phyloP scores from a whole-genome alignment of 2,329 filamentous ascomycete species.

The Pestalotiopsis sp. region DNA sequence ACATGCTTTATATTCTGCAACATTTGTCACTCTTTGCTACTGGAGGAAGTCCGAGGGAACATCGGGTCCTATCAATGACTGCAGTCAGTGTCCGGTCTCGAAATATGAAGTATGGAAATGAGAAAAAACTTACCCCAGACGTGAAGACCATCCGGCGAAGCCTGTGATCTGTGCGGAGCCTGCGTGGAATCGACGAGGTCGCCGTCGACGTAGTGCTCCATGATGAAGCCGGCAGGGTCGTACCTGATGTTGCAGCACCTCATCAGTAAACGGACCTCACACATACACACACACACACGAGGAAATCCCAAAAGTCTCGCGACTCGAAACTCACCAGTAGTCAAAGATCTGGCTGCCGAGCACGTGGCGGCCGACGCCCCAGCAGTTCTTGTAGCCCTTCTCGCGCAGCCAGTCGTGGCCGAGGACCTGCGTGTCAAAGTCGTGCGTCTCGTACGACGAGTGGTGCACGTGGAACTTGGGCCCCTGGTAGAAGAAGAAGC shows the following conservation, averaged over 20 bases:
- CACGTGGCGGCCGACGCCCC: constrained; percentile 73
- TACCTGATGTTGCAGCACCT: constrained; percentile 43
- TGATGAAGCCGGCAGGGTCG: constrained; percentile 63
- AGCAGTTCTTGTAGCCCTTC: constrained; percentile 66
- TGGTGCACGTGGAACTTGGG: constrained; percentile 63
- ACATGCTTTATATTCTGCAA: neutral
- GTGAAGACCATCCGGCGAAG: constrained; percentile 44
- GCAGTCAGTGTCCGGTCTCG: neutral
- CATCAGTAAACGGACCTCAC: too few species aligned
- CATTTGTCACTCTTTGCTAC: neutral
- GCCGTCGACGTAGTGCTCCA: constrained; percentile 73
- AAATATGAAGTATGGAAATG: neutral
- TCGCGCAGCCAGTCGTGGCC: constrained; percentile 70
- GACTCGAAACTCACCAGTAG: constrained; percentile 55
- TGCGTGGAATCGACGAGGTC: constrained; percentile 63
- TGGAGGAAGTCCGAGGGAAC: constrained; percentile 28
- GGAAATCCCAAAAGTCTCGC: too few species aligned
- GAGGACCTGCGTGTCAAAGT: constrained; percentile 71
- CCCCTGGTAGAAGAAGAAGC: constrained; percentile 52
- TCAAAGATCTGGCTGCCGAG: constrained; percentile 74
- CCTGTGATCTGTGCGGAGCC: constrained; percentile 43
- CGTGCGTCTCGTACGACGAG: constrained; percentile 69
- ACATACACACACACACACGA: too few species aligned
- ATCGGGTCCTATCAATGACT: constrained; percentile 16
- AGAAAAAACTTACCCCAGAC: constrained; percentile 44